Percentiles rank a stretch among this genome's conserved stretches.
phyloP scores from a whole-genome alignment of 1,139 yeast genomes.

The Arxiozyma slooffiae region DNA sequence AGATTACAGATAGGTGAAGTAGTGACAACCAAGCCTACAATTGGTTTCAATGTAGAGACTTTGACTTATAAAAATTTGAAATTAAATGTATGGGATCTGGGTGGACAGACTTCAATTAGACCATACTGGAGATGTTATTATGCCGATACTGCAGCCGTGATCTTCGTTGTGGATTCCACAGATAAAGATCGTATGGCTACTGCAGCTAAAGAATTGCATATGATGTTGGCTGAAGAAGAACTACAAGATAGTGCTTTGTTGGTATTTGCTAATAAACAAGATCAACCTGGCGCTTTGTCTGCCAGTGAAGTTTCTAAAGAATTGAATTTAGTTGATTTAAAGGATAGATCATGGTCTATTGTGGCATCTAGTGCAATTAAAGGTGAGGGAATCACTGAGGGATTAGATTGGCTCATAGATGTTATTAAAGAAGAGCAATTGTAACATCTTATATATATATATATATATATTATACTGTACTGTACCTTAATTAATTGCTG shows the following conservation, averaged over 20 bases:
- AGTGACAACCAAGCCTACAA: constrained; percentile 88
- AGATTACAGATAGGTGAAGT: constrained; percentile 90
- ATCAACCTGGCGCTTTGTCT: constrained; percentile 88
- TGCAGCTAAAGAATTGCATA: constrained; percentile 78
- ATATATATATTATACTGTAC: neutral
- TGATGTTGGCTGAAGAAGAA: constrained; percentile 91
- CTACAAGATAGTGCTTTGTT: constrained; percentile 78
- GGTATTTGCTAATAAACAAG: constrained; percentile 96
- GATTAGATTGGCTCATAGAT: constrained; percentile 94
- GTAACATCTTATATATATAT: constrained; percentile 23
- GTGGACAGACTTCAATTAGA: constrained; percentile 93
- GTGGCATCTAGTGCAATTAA: constrained; percentile 93
- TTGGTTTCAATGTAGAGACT: constrained; percentile 95
- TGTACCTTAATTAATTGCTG: neutral
- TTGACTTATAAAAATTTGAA: constrained; percentile 82
- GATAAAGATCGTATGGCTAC: constrained; percentile 87
- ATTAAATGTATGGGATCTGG: constrained; percentile 83
- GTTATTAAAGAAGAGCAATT: constrained; percentile 88
- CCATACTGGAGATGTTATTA: constrained; percentile 98
- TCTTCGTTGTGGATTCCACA: constrained; percentile 93
- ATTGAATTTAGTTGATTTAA: constrained; percentile 71
- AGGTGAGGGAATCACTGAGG: constrained; percentile 94
- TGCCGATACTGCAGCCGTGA: constrained; percentile 90
- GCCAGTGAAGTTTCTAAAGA: constrained; percentile 94
- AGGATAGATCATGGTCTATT: constrained; percentile 96